Evolutionary conservation across 768 basidiomycete species (phyloP).

Genomic region (Suillus paluster): DNA sequence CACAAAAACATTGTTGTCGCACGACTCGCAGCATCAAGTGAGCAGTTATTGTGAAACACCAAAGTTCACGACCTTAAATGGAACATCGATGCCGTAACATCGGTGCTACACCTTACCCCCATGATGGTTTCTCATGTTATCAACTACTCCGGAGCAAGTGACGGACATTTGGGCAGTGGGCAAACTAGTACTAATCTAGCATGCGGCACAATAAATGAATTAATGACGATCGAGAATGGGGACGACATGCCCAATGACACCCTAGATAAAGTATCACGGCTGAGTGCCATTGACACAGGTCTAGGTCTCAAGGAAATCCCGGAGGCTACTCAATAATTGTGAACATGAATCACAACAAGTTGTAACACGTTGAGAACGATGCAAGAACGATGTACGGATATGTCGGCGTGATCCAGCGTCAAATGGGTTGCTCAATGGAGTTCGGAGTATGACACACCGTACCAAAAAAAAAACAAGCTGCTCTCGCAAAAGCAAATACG

Average conservation of each 20-base stretch:
- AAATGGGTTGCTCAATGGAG: neutral
- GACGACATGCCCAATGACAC: neutral
- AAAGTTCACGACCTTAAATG: neutral
- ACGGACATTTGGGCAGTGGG: neutral
- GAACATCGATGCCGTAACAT: neutral
- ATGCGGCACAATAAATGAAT: neutral
- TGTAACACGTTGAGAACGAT: neutral
- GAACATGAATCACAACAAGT: neutral
- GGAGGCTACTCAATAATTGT: neutral
- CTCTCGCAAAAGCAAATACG: neutral
- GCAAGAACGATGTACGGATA: neutral
- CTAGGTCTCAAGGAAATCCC: neutral
- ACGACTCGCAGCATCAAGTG: conserved; percentile 23
- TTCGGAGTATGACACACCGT: neutral
- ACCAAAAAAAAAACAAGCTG: neutral
- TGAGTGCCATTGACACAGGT: neutral
- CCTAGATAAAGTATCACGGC: neutral
- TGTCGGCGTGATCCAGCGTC: neutral
- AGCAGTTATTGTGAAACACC: neutral
- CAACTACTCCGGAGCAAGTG: neutral
- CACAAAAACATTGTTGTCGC: conserved; percentile 12
- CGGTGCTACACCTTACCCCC: neutral
- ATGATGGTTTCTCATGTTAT: neutral
- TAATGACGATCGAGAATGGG: neutral
- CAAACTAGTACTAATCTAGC: neutral